Percentiles rank a stretch among this genome's conserved stretches.
Evolutionary conservation across 2,329 filamentous ascomycete genomes (phyloP).

Genomic region (Corinectria fuckeliana): DNA sequence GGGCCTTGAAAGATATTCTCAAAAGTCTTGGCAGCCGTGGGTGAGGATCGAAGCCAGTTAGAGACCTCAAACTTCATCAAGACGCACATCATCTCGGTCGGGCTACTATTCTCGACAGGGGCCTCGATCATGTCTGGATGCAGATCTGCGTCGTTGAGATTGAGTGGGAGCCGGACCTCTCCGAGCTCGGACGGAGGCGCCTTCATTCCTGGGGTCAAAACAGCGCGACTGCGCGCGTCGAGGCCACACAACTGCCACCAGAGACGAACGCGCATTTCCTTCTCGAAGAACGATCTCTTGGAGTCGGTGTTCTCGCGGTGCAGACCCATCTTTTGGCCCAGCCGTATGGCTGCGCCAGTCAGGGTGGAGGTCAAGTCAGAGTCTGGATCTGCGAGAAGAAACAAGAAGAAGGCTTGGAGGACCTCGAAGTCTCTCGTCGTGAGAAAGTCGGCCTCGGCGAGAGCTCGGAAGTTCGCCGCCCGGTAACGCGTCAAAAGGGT

Average conservation of each 20-base stretch:
- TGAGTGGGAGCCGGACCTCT: constrained; percentile 53
- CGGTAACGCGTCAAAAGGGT: constrained; percentile 33
- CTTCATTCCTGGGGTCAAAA: constrained; percentile 10
- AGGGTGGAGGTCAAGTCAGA: constrained; percentile 37
- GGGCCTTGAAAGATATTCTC: constrained; percentile 19
- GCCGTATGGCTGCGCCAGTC: constrained; percentile 27
- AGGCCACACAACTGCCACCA: constrained; percentile 39
- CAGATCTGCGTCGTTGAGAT: constrained; percentile 62
- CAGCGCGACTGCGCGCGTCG: constrained; percentile 20
- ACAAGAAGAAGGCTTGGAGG: constrained; percentile 39
- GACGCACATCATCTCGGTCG: constrained; percentile 61
- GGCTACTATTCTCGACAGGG: constrained; percentile 53
- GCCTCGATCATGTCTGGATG: constrained; percentile 55
- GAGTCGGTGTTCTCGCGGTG: constrained; percentile 20
- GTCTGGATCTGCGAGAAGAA: constrained; percentile 40
- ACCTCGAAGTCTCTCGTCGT: constrained; percentile 39
- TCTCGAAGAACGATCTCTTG: constrained; percentile 32
- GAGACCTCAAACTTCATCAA: constrained; percentile 40
- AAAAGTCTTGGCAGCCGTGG: constrained; percentile 27
- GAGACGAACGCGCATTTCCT: constrained; percentile 37
- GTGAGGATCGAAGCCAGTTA: constrained; percentile 35
- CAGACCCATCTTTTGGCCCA: constrained; percentile 38
- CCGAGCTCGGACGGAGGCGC: constrained; percentile 13
- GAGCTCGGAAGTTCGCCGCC: constrained; percentile 31
- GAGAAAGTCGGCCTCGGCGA: constrained; percentile 36